Percentiles rank a stretch among this genome's conserved stretches.
These are phyloP conservation scores for Rhizophora apiculata DNA, from an alignment of 345 rosid species.

Conservation along the genomic window DNA sequence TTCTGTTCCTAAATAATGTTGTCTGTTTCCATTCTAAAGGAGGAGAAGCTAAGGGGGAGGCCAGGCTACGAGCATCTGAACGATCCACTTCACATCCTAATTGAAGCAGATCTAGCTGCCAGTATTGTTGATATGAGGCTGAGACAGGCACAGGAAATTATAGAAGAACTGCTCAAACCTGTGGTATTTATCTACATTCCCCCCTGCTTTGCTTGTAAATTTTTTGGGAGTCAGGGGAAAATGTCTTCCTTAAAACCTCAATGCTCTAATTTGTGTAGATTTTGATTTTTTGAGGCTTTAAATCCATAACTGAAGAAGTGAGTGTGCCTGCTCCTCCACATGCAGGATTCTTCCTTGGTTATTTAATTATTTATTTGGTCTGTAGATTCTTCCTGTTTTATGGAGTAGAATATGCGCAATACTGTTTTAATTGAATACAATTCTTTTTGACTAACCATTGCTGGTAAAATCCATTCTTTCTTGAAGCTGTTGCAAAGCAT, in stretches of 20 bases:
- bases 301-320: background rate
- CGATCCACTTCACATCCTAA: conserved; percentile 48
- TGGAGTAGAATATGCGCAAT: no score
- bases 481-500: no score
- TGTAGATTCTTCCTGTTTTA: no score
- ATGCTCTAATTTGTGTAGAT: background rate
- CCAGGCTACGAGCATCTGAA: conserved; percentile 54
- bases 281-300: conserved; percentile 6
- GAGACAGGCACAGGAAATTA: conserved; percentile 52
- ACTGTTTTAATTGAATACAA: no score
- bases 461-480: no score
- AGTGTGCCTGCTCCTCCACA: no score
- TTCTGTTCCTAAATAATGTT: conserved; percentile 14
- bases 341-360: no score
- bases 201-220: conserved; percentile 1
- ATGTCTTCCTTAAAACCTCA: background rate
- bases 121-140: conserved; percentile 43
- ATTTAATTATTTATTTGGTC: no score
- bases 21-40: conserved; percentile 21
- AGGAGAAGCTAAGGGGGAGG: conserved; percentile 44
- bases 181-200: conserved; percentile 54
- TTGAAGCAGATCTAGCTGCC: conserved; percentile 50
- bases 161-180: conserved; percentile 89
- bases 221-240: background rate
- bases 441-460: no score